Percentiles rank a stretch among this genome's conserved stretches.
Evolutionary conservation across 352 stramenopile species (phyloP).

Genomic region (Globisporangium lucens): DNA sequence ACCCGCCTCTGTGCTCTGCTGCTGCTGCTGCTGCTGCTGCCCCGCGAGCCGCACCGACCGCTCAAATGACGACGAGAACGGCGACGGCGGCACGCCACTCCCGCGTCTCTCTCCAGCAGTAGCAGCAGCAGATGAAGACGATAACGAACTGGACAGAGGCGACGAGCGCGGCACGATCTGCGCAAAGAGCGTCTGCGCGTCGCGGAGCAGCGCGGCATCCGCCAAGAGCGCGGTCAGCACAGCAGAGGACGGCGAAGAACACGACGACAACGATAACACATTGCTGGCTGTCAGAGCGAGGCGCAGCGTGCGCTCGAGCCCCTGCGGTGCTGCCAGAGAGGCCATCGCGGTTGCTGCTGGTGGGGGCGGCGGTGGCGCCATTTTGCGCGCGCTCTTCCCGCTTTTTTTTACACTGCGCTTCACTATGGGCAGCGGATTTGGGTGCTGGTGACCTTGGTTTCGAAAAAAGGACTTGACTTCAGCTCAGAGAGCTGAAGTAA

Average conservation of each 20-base stretch:
- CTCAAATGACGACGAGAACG: conserved; percentile 9
- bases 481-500: background rate
- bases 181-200: conserved; percentile 37
- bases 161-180: conserved; percentile 29
- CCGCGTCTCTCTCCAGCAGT: background rate
- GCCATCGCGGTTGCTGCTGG: background rate
- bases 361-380: conserved; percentile 6
- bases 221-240: conserved; percentile 5
- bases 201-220: conserved; percentile 26
- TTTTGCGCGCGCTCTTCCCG: conserved; percentile 10
- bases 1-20: conserved; percentile 20
- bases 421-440: background rate
- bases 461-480: conserved; percentile 1
- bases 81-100: conserved; percentile 4
- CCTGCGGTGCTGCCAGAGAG: background rate
- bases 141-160: background rate
- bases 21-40: background rate
- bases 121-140: background rate
- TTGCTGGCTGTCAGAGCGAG: background rate
- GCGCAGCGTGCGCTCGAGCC: conserved; percentile 7
- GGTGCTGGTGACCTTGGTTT: background rate
- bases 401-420: conserved; percentile 10
- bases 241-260: background rate
- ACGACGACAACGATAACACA: background rate
- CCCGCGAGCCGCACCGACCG: background rate